These are phyloP conservation scores for Termitomyces sp. DNA, from an alignment of 1,284 basidiomycete genomes.

Conservation along the genomic window DNA sequence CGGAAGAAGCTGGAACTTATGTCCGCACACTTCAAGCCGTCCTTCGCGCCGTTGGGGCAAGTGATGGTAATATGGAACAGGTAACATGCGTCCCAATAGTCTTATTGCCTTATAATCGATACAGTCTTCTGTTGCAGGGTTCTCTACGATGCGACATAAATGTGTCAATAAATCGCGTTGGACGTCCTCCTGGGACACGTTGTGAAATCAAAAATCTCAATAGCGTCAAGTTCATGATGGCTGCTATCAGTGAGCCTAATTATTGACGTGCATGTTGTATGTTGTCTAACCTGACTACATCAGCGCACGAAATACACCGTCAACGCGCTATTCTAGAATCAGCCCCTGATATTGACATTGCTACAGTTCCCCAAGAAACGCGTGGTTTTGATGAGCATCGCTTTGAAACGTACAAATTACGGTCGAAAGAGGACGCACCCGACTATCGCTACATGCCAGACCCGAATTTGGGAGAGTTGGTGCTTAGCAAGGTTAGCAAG, in stretches of 20 bases:
- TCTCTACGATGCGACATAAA: conserved; percentile 95
- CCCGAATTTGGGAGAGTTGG: conserved; percentile 80
- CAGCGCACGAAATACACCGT: conserved; percentile 64
- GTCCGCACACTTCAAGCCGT: conserved; percentile 81
- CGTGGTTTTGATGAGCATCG: conserved; percentile 85
- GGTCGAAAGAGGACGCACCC: conserved; percentile 90
- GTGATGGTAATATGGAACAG: conserved; percentile 97
- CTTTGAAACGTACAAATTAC: conserved; percentile 76
- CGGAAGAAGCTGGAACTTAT: conserved; percentile 91
- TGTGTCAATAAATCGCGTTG: conserved; percentile 76
- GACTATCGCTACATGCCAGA: conserved; percentile 99
- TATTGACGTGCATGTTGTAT: conserved; percentile 2
- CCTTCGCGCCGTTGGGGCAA: conserved; percentile 80
- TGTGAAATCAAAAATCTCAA: conserved; percentile 99
- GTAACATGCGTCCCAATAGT: conserved; percentile 31
- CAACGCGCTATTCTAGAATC: conserved; percentile 59
- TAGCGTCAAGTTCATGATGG: conserved; percentile 81
- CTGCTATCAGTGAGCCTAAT: conserved; percentile 72
- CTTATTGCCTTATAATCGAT: not conserved
- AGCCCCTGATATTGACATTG: conserved; percentile 17
- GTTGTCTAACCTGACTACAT: not conserved
- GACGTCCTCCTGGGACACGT: conserved; percentile 71
- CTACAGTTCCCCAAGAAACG: conserved; percentile 76
- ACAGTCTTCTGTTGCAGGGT: conserved; percentile 47
- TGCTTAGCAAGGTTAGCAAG: conserved; percentile 51